Base-by-base conservation (phyloP, 73 alveolate species). In the Paramecium caudatum region DNA sequence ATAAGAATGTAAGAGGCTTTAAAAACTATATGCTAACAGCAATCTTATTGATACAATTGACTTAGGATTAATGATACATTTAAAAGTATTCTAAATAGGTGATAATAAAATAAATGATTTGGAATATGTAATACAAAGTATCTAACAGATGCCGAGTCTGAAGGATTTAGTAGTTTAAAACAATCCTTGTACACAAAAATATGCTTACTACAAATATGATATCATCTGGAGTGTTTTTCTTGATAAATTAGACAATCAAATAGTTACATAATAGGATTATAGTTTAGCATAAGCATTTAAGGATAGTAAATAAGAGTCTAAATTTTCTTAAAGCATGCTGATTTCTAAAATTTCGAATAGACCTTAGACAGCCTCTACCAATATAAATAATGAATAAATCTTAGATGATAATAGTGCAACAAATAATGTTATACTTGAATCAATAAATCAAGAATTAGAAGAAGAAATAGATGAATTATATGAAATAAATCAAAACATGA, bases 141-240 rank as follows among this genome's bases (percentile, higher is more conserved):
- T 65, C 39, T 25, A 65, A 65, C 16, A 9, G 16, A 65, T 65
- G 83, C 83, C 83, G 12, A 65, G 83, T 65, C 15, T 65, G 8
- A 65, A 33, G n/a, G 83, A 65, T 15, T 43, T 65, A 10, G 61
- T 33, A 13, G 33, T 65, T 30, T 36, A 65, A 65, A 33, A 16
- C 16, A 65, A 65, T 9, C 83, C 83, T 33, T 65, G 83, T 8
- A 65, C 83, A 13, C 8, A 6, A 12, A 36, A 30, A 65, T 65
- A 65, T 36, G 83, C 83, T 15, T n/a, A n/a, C n/a, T 65, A 65
- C 8, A 65, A 65, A 65, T 65, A 65, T 1, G 83, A 65, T 65
- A 65, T 65, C 1, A 3, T 65, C 1, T 65, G 83, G 83, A 65
- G 50, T 12, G 83, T 65, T 32, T 65, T 65, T 33, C 1, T 65